phyloP scores from a whole-genome alignment of 1,284 basidiomycete species.

The Ustilago nuda region DNA sequence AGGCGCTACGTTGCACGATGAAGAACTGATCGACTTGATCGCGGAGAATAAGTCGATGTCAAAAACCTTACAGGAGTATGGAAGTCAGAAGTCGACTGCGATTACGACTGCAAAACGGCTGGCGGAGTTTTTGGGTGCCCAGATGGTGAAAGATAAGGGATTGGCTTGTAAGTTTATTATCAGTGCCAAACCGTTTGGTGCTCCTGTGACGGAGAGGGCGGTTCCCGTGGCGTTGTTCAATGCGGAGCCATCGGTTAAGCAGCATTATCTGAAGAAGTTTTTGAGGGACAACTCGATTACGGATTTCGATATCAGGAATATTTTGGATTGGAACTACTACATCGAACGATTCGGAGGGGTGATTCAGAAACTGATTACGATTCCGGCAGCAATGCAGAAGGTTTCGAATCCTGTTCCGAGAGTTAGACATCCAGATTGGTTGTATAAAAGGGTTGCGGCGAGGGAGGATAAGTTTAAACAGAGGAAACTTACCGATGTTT shows the following conservation, averaged over 20 bases:
- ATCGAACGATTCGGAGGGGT: conserved; percentile 97
- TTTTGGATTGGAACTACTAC: conserved; percentile 98
- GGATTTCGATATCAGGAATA: conserved; percentile 91
- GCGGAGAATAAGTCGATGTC: conserved; percentile 99
- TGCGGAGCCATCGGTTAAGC: conserved; percentile 89
- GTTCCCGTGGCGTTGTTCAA: conserved; percentile 99
- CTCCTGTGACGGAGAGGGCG: conserved; percentile 96
- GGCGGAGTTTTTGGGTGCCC: conserved; percentile 95
- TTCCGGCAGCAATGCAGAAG: conserved; percentile 98
- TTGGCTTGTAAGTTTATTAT: conserved; percentile 99
- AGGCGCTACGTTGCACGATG: conserved; percentile 84
- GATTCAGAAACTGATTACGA: conserved; percentile 99
- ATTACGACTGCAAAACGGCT: conserved; percentile 95
- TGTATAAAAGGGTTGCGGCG: conserved; percentile 88
- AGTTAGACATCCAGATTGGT: conserved; percentile 96
- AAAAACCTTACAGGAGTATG: conserved; percentile 95
- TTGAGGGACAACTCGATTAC: conserved; percentile 89
- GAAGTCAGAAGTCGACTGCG: conserved; percentile 94
- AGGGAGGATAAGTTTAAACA: conserved; percentile 97
- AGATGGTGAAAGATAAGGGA: conserved; percentile 99
- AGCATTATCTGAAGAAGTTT: conserved; percentile 93
- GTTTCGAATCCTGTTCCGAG: conserved; percentile 95
- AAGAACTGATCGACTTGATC: conserved; percentile 96
- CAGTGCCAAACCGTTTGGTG: conserved; percentile 89
- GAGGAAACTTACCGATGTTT: conserved; percentile 96